phyloP scores from a whole-genome alignment of 75 land plant species.

The Sequoia sempervirens region DNA sequence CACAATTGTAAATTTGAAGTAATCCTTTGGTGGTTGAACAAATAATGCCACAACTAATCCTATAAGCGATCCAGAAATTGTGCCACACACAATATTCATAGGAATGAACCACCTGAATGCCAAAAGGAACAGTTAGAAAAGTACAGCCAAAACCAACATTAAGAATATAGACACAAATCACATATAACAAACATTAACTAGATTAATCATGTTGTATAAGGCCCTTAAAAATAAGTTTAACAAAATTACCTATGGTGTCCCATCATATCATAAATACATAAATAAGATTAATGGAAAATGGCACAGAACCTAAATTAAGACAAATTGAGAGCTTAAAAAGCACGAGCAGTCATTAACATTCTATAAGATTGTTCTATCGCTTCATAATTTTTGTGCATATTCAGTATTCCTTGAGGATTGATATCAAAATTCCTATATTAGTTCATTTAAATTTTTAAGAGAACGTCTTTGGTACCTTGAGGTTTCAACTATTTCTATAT shows the following conservation, averaged over 20 bases:
- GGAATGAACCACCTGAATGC: slow-evolving; percentile 96
- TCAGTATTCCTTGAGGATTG: neutral
- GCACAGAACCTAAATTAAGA: neutral
- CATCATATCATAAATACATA: neutral
- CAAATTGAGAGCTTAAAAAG: neutral
- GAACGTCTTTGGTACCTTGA: neutral
- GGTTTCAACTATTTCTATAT: neutral
- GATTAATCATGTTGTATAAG: neutral
- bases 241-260: neutral
- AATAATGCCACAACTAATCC: slow-evolving; percentile 68
- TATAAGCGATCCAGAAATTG: slow-evolving; percentile 65
- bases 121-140: neutral
- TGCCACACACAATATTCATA: slow-evolving; percentile 64
- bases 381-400: neutral
- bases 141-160: neutral
- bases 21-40: slow-evolving; percentile 79
- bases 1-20: slow-evolving; percentile 81
- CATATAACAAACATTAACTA: neutral
- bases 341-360: neutral
- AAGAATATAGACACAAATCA: neutral
- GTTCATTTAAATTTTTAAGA: neutral
- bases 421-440: neutral
- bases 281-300: neutral
- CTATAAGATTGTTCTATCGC: no score
- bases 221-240: neutral